A percentile compares a stretch with the other conserved stretches of the same genome.
Evolutionary conservation across 164 flowering plant genomes (phyloP).

Genomic region (Sedum album): DNA sequence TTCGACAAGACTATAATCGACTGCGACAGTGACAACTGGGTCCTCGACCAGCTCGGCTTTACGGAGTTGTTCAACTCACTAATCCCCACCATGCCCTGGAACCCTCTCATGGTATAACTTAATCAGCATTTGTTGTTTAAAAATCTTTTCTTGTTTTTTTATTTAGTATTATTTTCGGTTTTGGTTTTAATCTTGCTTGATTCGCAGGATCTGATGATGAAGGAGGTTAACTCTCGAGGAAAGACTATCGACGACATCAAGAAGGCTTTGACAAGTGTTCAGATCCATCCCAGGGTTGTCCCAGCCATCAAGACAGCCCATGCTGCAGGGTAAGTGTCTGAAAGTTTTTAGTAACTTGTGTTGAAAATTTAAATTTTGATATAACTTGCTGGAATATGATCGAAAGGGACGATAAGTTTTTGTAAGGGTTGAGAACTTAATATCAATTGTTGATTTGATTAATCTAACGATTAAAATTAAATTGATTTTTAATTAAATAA

Average conservation of each 20-base stretch:
- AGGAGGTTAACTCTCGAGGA: not conserved
- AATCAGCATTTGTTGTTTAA: not conserved
- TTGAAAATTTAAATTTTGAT: too few species aligned
- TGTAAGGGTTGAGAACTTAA: too few species aligned
- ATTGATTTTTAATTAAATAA: too few species aligned
- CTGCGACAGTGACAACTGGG: too few species aligned
- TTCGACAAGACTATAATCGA: too few species aligned
- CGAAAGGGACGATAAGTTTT: too few species aligned
- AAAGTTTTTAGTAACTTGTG: too few species aligned
- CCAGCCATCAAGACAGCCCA: slow-evolving; percentile 1
- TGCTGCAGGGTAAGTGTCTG: not conserved
- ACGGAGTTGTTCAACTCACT: not conserved
- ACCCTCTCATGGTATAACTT: not conserved
- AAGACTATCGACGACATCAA: not conserved
- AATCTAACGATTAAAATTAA: too few species aligned
- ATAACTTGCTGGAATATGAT: too few species aligned
- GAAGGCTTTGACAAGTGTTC: not conserved
- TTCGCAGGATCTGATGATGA: not conserved
- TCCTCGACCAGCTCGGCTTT: too few species aligned
- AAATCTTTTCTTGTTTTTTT: not conserved
- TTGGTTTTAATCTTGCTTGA: not conserved
- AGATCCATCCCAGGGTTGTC: slow-evolving; percentile 5
- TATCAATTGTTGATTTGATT: too few species aligned
- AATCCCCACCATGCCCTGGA: slow-evolving; percentile 2
- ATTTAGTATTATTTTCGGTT: too few species aligned